Conservation (phyloP, 2,329 filamentous ascomycete genomes). For the Pyrenophora teres region DNA sequence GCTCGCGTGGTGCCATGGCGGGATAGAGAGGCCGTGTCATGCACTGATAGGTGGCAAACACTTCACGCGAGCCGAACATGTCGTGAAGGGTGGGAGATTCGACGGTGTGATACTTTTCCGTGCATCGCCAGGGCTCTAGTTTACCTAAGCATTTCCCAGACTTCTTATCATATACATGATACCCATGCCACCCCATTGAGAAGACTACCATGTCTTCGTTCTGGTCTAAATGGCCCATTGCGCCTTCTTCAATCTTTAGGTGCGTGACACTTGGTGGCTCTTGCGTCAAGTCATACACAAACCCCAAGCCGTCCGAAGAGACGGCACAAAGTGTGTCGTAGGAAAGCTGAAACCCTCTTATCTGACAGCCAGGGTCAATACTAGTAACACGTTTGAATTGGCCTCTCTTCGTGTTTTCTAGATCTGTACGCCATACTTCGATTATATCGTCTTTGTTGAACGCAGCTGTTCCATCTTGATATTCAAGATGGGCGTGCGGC, state of each 20-base stretch:
- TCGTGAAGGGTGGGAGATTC: not conserved
- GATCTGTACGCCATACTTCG: conserved; percentile 9
- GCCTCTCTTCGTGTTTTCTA: conserved; percentile 3
- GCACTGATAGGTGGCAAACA: not conserved
- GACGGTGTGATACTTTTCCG: conserved; percentile 5
- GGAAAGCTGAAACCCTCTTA: conserved; percentile 14
- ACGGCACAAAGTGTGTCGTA: conserved; percentile 10
- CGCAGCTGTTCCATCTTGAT: conserved; percentile 10
- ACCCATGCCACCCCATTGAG: conserved; percentile 9
- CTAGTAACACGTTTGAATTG: conserved; percentile 5
- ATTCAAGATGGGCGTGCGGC: conserved; percentile 12
- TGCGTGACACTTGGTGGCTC: conserved; percentile 6
- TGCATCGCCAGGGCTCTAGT: conserved; percentile 7
- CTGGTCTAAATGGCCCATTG: conserved; percentile 13
- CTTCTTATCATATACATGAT: conserved; percentile 12
- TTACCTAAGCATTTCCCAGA: conserved; percentile 3
- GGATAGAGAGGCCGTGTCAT: conserved; percentile 2
- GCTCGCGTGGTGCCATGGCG: conserved; percentile 2
- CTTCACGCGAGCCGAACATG: not conserved
- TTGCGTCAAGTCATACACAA: conserved; percentile 13
- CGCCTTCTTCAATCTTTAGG: conserved; percentile 7
- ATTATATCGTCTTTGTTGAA: conserved; percentile 9
- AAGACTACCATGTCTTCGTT: conserved; percentile 10
- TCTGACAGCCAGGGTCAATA: conserved; percentile 7
- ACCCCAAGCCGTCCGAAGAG: conserved; percentile 9